These are phyloP conservation scores for peach (Prunus persica) DNA, from an alignment of 306 rosid genomes.

Conservation along the genomic window Prunus_persica_NCBIv2 NC_034014.1:27454501-27455000, in stretches of 20 bases:
- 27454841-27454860: background rate
- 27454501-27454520: background rate
- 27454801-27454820: background rate
- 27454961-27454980: constrained; percentile 8
- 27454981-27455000: constrained; percentile 87
- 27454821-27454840: background rate
- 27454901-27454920: constrained; percentile 1
- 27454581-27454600: no score
- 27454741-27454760: constrained; percentile 1
- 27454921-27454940: background rate
- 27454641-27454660: background rate
- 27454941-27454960: background rate
- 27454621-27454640: background rate
- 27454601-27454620: background rate
- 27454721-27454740: background rate
- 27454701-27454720: background rate
- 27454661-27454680: background rate
- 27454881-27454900: background rate
- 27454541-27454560: background rate
- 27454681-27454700: background rate
- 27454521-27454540: background rate
- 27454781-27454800: constrained; percentile 1
- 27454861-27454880: no score
- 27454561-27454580: background rate
- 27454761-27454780: background rate